Conservation (phyloP, 208 protist genomes). For the Leishmania tropica region DNA sequence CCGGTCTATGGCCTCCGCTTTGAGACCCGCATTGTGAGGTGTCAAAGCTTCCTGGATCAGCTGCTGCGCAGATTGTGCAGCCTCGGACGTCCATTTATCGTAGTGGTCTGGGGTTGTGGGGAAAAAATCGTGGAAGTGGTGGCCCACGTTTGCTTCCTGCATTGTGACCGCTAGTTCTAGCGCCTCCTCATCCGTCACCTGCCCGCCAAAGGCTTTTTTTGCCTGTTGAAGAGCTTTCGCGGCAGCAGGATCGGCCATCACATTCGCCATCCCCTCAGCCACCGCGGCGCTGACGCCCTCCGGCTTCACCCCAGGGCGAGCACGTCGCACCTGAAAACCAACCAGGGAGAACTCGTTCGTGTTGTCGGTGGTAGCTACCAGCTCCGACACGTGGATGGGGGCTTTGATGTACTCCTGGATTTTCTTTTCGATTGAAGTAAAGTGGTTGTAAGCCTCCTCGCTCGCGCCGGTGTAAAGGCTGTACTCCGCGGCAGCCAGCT, state of each 20-base stretch:
- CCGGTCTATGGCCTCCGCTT: conserved; percentile 50
- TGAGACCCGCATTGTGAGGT: conserved; percentile 37
- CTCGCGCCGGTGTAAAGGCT: conserved; percentile 71
- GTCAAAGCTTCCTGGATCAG: conserved; percentile 50
- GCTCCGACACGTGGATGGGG: conserved; percentile 31
- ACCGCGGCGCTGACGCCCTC: conserved; percentile 41
- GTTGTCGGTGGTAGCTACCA: conserved; percentile 62
- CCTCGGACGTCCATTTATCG: conserved; percentile 60
- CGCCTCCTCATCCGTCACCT: conserved; percentile 75
- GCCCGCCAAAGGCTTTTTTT: conserved; percentile 58
- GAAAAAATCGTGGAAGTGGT: conserved; percentile 89
- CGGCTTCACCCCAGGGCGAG: conserved; percentile 35
- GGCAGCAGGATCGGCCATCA: conserved; percentile 42
- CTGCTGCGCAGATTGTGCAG: conserved; percentile 34
- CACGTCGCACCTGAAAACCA: conserved; percentile 61
- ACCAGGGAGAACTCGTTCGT: conserved; percentile 66
- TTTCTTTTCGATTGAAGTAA: conserved; percentile 59
- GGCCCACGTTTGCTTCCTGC: conserved; percentile 63
- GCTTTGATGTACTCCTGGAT: conserved; percentile 59
- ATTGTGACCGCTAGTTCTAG: conserved; percentile 69
- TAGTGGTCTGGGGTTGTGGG: conserved; percentile 53
- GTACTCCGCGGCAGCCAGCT: conserved; percentile 77
- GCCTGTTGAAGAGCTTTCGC: conserved; percentile 35
- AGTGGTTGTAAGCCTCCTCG: conserved; percentile 59
- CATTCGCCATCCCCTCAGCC: conserved; percentile 51